Evolutionary conservation across 495 filamentous ascomycete genomes (phyloP).

Genomic region (Lophiotrema nucula): DNA sequence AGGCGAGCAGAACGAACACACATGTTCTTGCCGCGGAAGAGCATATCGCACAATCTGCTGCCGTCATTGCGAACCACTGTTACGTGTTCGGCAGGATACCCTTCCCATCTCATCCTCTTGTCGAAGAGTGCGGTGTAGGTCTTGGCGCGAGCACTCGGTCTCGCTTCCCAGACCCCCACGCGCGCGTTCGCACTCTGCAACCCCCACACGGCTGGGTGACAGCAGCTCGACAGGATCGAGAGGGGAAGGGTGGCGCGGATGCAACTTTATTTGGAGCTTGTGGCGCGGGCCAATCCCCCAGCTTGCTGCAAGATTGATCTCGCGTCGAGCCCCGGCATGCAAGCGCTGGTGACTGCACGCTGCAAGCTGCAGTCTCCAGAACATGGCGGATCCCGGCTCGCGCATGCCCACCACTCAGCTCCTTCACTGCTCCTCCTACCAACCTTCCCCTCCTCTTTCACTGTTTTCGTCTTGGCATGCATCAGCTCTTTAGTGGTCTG

Average conservation of each 20-base stretch:
- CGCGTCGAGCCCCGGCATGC: conserved; percentile 1
- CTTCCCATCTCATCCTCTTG: not conserved
- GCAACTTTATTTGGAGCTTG: conserved; percentile 7
- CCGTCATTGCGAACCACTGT: conserved; percentile 1
- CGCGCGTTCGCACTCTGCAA: not conserved
- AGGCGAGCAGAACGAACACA: too few species aligned
- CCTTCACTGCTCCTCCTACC: not conserved
- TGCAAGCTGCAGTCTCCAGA: not conserved
- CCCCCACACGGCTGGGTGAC: conserved; percentile 20
- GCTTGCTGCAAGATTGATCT: conserved; percentile 27
- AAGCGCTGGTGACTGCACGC: conserved; percentile 10
- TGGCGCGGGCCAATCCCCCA: conserved; percentile 17
- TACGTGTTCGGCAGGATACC: conserved; percentile 1
- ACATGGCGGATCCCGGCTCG: not conserved
- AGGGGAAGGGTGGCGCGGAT: conserved; percentile 12
- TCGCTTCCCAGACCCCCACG: not conserved
- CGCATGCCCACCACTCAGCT: not conserved
- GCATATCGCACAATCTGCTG: not conserved
- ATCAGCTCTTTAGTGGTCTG: not conserved
- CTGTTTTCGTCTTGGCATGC: not conserved
- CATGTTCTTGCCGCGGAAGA: not conserved
- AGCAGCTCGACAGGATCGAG: not conserved
- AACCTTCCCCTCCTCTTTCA: not conserved
- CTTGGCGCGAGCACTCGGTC: conserved; percentile 1
- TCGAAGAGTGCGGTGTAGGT: not conserved